A percentile compares a stretch with the other conserved stretches of the same genome.
phyloP scores from a whole-genome alignment of 23 red algal species.

The Chondrus crispus region DNA sequence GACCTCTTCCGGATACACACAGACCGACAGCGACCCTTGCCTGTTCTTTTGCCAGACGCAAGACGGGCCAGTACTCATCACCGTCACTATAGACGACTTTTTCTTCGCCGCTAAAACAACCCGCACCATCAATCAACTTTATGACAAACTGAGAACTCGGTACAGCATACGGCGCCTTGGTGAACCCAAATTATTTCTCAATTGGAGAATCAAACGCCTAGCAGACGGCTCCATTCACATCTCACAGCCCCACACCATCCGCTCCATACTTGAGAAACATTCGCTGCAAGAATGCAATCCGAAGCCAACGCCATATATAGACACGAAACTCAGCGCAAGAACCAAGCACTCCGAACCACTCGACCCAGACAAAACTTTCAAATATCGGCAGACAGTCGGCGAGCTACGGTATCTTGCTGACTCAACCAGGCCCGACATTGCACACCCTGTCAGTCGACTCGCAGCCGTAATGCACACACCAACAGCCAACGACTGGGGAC shows the following conservation, averaged over 20 bases:
- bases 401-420: slow-evolving; percentile 5
- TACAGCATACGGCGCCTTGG: neutral
- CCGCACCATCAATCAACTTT: neutral
- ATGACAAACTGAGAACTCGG: neutral
- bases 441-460: neutral
- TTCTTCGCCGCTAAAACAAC: neutral
- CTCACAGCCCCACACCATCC: neutral
- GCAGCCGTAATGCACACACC: neutral
- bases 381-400: slow-evolving; percentile 16
- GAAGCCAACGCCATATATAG: neutral
- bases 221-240: neutral
- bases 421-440: neutral
- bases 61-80: neutral
- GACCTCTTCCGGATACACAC: neutral
- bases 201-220: neutral
- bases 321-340: neutral
- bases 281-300: neutral
- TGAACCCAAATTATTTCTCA: neutral
- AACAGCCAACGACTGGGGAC: neutral
- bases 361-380: neutral
- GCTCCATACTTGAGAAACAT: neutral
- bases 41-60: neutral
- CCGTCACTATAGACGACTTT: slow-evolving; percentile 11
- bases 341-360: neutral
- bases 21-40: slow-evolving; percentile 8